Conservation (phyloP, 2,329 filamentous ascomycete species). For the Byssothecium circinans region DNA sequence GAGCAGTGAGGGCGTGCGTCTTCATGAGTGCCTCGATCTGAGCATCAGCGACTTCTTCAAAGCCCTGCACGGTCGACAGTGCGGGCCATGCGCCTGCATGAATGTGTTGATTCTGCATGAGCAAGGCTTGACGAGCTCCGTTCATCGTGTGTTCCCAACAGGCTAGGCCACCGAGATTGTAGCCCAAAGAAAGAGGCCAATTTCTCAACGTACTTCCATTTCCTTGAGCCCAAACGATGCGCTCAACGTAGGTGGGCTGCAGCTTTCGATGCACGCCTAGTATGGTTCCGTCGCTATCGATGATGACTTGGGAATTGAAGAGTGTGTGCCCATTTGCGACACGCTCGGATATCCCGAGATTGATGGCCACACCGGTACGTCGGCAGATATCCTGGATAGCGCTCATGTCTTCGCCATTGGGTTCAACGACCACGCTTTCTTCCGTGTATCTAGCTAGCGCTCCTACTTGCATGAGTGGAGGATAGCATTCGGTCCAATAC, state of each 20-base stretch:
- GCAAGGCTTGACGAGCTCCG: slow-evolving; percentile 40
- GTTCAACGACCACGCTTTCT: slow-evolving; percentile 40
- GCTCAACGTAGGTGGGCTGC: slow-evolving; percentile 42
- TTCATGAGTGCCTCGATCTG: slow-evolving; percentile 54
- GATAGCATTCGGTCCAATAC: slow-evolving; percentile 43
- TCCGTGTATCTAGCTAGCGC: slow-evolving; percentile 39
- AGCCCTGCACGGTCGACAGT: slow-evolving; percentile 41
- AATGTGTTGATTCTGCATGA: slow-evolving; percentile 41
- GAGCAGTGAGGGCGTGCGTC: slow-evolving; percentile 49
- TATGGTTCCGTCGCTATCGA: slow-evolving; percentile 37
- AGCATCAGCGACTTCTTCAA: slow-evolving; percentile 46
- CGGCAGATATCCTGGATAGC: slow-evolving; percentile 39
- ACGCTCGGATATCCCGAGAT: slow-evolving; percentile 41
- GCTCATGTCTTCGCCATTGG: slow-evolving; percentile 32
- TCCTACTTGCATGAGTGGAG: slow-evolving; percentile 37
- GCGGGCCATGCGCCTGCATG: slow-evolving; percentile 44
- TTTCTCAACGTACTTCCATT: slow-evolving; percentile 36
- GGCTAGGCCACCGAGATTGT: slow-evolving; percentile 39
- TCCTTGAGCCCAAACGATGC: slow-evolving; percentile 41
- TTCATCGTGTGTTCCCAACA: slow-evolving; percentile 47
- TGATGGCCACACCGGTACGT: slow-evolving; percentile 34
- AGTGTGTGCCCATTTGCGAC: slow-evolving; percentile 36
- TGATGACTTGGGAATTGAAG: slow-evolving; percentile 42
- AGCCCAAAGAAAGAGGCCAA: slow-evolving; percentile 33
- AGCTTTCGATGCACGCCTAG: slow-evolving; percentile 44